These are phyloP conservation scores for Volutella citrinella DNA, from an alignment of 2,329 filamentous ascomycete species.

Conservation along the genomic window DNA sequence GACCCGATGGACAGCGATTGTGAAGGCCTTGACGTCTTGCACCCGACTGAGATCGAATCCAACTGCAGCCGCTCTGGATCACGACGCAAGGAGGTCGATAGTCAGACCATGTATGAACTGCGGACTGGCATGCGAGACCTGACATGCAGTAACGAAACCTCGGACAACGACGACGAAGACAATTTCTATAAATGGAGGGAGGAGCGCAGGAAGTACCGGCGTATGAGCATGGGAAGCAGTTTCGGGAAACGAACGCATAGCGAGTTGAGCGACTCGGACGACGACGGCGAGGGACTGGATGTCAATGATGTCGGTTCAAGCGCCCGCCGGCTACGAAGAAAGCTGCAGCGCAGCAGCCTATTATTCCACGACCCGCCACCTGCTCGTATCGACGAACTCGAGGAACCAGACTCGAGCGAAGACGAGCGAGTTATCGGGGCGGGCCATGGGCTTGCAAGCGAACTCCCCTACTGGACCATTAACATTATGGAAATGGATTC, in stretches of 20 bases:
- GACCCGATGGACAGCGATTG: constrained; percentile 44
- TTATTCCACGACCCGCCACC: constrained; percentile 48
- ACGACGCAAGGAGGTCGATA: constrained; percentile 38
- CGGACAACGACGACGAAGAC: constrained; percentile 38
- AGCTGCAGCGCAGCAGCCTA: constrained; percentile 45
- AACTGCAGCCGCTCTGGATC: constrained; percentile 40
- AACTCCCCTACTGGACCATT: constrained; percentile 49
- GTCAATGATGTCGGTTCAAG: constrained; percentile 43
- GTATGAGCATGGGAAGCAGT: constrained; percentile 51
- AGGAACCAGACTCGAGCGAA: constrained; percentile 49
- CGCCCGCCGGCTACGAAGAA: constrained; percentile 45
- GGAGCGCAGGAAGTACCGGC: constrained; percentile 41
- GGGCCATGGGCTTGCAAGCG: constrained; percentile 41
- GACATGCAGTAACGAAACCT: constrained; percentile 39
- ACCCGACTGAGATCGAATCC: constrained; percentile 46
- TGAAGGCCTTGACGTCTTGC: constrained; percentile 40
- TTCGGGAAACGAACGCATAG: constrained; percentile 54
- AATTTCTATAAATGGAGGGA: constrained; percentile 40
- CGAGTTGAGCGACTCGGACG: constrained; percentile 51
- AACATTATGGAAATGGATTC: constrained; percentile 51
- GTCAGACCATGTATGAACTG: constrained; percentile 42
- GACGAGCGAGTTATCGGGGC: constrained; percentile 41
- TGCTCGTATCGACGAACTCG: constrained; percentile 51
- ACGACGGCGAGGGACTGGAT: constrained; percentile 38
- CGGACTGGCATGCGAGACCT: too few species aligned